These are phyloP conservation scores for Penicillium sp. DNA, from an alignment of 2,329 filamentous ascomycete genomes.

Conservation along the genomic window DNA sequence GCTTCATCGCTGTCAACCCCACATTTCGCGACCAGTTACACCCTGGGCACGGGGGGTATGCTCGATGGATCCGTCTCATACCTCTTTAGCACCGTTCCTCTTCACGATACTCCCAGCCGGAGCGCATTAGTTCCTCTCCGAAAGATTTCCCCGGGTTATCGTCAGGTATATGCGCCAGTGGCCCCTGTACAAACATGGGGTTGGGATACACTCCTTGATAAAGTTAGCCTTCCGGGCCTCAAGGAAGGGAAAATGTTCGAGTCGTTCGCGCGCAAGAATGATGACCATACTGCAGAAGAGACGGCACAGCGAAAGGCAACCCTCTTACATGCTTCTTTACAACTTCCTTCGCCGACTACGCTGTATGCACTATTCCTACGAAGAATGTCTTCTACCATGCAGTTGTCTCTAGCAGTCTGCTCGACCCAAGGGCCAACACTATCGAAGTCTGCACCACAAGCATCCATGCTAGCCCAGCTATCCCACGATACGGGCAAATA, in stretches of 20 bases:
- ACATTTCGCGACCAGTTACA: conserved; percentile 93
- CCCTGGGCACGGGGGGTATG: conserved; percentile 82
- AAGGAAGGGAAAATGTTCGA: conserved; percentile 6
- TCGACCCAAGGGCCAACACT: conserved; percentile 46
- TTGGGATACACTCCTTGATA: conserved; percentile 37
- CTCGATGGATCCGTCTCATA: conserved; percentile 98
- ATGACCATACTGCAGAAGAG: conserved; percentile 15
- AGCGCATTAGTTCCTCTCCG: conserved; percentile 78
- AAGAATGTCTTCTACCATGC: conserved; percentile 74
- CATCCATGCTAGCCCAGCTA: conserved; percentile 50
- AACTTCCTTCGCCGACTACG: conserved; percentile 70
- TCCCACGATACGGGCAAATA: conserved; percentile 83
- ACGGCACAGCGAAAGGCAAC: conserved; percentile 42
- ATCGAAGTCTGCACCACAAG: conserved; percentile 50
- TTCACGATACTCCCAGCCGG: conserved; percentile 67
- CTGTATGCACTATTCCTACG: conserved; percentile 85
- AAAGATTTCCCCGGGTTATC: conserved; percentile 79
- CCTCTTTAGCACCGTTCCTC: conserved; percentile 85
- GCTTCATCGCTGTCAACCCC: conserved; percentile 90
- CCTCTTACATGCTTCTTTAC: conserved; percentile 50
- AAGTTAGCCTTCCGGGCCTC: conserved; percentile 24
- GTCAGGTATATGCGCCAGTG: conserved; percentile 64
- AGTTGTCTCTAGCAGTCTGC: conserved; percentile 71
- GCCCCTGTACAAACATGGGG: conserved; percentile 38
- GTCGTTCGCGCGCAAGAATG: conserved; percentile 66